phyloP scores from a whole-genome alignment of 768 basidiomycete species.

The Cystofilobasidium ferigula region DNA sequence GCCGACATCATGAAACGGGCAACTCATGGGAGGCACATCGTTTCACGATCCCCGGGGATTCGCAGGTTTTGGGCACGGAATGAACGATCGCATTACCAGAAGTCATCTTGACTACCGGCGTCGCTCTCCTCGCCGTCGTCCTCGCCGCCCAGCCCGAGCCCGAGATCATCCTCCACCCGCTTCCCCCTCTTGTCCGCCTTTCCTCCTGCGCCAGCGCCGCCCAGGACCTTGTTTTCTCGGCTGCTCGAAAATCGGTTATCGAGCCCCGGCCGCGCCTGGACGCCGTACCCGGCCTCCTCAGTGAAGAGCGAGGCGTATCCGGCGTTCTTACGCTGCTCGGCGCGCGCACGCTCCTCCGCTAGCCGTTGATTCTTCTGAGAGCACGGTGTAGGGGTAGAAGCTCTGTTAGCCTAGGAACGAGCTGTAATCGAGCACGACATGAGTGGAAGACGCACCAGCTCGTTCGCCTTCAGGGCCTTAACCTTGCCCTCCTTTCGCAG shows the following conservation, averaged over 20 bases:
- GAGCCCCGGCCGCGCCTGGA: neutral
- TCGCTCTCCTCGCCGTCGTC: neutral
- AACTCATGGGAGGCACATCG: no score
- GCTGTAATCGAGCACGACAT: neutral
- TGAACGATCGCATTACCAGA: constrained; percentile 6
- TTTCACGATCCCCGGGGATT: no score
- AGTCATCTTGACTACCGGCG: constrained; percentile 18
- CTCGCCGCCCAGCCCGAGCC: neutral
- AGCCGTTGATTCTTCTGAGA: constrained; percentile 64
- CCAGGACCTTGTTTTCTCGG: neutral
- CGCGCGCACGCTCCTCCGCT: constrained; percentile 61
- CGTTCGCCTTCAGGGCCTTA: constrained; percentile 60
- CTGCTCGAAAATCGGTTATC: neutral
- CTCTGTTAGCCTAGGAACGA: neutral
- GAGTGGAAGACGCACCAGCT: constrained; percentile 48
- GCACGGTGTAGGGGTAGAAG: neutral
- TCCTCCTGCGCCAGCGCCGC: neutral
- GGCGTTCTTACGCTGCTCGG: constrained; percentile 75
- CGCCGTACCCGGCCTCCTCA: constrained; percentile 37
- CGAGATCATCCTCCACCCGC: neutral
- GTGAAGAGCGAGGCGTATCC: constrained; percentile 74
- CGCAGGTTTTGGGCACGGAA: neutral
- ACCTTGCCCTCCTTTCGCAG: constrained; percentile 39
- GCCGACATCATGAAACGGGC: no score
- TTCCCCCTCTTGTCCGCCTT: neutral